A percentile compares a stretch with the other conserved stretches of the same genome.
Conservation (phyloP, 768 basidiomycete genomes). For the Phylloporus sp. region DNA sequence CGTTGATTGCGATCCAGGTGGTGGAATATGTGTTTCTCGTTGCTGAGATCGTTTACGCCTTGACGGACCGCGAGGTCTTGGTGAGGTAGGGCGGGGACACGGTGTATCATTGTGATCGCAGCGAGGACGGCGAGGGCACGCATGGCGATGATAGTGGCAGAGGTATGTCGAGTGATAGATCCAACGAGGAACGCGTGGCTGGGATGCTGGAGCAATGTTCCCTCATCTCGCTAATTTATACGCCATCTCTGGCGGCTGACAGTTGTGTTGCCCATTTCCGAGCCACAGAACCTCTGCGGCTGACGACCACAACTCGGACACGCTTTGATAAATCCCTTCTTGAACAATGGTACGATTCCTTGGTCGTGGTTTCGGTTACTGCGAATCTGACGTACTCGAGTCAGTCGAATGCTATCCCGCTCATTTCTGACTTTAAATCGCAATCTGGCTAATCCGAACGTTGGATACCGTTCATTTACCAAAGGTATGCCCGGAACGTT, state of each 20-base stretch:
- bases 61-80: constrained; percentile 19
- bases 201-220: neutral
- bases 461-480: neutral
- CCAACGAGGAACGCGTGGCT: neutral
- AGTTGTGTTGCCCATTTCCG: neutral
- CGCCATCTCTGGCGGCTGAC: constrained; percentile 23
- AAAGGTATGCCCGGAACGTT: neutral
- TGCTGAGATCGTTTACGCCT: constrained; percentile 13
- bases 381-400: neutral
- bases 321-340: neutral
- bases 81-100: constrained; percentile 20
- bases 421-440: neutral
- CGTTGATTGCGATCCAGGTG: constrained; percentile 29
- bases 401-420: neutral
- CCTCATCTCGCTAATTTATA: constrained; percentile 13
- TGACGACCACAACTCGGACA: constrained; percentile 7
- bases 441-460: neutral
- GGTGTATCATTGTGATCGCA: constrained; percentile 23
- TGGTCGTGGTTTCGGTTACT: neutral
- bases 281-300: constrained; percentile 10
- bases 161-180: constrained; percentile 8
- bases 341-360: neutral
- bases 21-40: constrained; percentile 24
- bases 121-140: constrained; percentile 20
- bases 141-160: constrained; percentile 24